These are phyloP conservation scores for Trypanosoma caninum DNA, from an alignment of 208 protist species.

Conservation along the genomic window DNA sequence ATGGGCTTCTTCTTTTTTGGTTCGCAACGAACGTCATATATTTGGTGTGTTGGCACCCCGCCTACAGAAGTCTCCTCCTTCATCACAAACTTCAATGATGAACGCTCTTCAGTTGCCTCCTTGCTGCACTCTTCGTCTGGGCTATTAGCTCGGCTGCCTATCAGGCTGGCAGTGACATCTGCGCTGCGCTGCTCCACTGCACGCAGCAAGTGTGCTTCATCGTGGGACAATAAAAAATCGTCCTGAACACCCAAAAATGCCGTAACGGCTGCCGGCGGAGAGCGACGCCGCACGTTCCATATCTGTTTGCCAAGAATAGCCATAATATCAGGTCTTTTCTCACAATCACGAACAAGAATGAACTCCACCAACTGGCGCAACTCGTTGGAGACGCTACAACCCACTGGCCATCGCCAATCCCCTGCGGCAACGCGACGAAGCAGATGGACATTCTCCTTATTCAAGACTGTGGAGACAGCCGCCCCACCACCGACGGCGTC, in stretches of 20 bases:
- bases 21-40: slow-evolving; percentile 85
- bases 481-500: background rate
- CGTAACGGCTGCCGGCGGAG: slow-evolving; percentile 59
- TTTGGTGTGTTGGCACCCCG: slow-evolving; percentile 56
- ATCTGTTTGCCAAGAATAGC: slow-evolving; percentile 57
- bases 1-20: slow-evolving; percentile 56
- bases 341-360: slow-evolving; percentile 53
- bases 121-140: slow-evolving; percentile 6
- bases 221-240: slow-evolving; percentile 74
- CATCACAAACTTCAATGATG: slow-evolving; percentile 75
- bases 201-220: slow-evolving; percentile 73
- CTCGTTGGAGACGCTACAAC: slow-evolving; percentile 49
- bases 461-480: slow-evolving; percentile 1
- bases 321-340: slow-evolving; percentile 56
- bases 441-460: slow-evolving; percentile 56
- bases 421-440: slow-evolving; percentile 66
- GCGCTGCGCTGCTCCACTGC: slow-evolving; percentile 82
- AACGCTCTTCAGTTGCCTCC: slow-evolving; percentile 12
- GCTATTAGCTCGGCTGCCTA: slow-evolving; percentile 45
- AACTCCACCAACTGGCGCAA: slow-evolving; percentile 65
- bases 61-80: slow-evolving; percentile 48
- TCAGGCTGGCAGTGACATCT: slow-evolving; percentile 59
- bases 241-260: slow-evolving; percentile 84
- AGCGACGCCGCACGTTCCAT: slow-evolving; percentile 68
- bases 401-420: slow-evolving; percentile 75